Evolutionary conservation across 148 eudicot species (phyloP).

Genomic region (Rhododendron mucronatum): DNA sequence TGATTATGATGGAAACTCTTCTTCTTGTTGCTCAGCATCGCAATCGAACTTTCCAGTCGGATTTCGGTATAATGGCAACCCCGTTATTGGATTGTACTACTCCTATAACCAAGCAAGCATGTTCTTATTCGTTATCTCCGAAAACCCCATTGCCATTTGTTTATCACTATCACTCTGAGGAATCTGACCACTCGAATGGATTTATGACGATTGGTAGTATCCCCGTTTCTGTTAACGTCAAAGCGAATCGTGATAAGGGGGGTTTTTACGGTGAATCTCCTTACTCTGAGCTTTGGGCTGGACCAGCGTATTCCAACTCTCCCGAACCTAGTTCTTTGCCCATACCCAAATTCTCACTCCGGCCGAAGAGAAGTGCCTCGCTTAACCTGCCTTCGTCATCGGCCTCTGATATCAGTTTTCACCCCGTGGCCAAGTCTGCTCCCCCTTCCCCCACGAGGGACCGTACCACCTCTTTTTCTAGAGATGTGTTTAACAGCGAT

Average conservation of each 20-base stretch:
- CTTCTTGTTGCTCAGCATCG: slow-evolving; percentile 58
- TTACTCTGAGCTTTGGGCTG: slow-evolving; percentile 81
- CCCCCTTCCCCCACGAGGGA: slow-evolving; percentile 81
- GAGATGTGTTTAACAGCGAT: slow-evolving; percentile 35
- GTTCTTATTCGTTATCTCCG: slow-evolving; percentile 30
- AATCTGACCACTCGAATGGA: slow-evolving; percentile 23
- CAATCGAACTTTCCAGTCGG: slow-evolving; percentile 56
- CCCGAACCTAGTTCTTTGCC: slow-evolving; percentile 94
- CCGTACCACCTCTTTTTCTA: slow-evolving; percentile 19
- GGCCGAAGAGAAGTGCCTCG: slow-evolving; percentile 63
- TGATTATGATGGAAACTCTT: slow-evolving; percentile 55
- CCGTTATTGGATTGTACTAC: slow-evolving; percentile 33
- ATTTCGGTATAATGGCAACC: slow-evolving; percentile 46
- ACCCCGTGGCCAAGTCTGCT: slow-evolving; percentile 69
- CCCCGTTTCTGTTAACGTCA: slow-evolving; percentile 44
- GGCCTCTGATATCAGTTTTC: slow-evolving; percentile 50
- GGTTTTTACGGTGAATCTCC: slow-evolving; percentile 17
- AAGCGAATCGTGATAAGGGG: slow-evolving; percentile 25
- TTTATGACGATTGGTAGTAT: slow-evolving; percentile 27
- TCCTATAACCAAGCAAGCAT: slow-evolving; percentile 31
- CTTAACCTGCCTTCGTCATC: slow-evolving; percentile 56
- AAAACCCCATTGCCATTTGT: slow-evolving; percentile 31
- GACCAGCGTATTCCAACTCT: slow-evolving; percentile 85
- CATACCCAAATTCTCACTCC: slow-evolving; percentile 70
- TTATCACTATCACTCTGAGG: slow-evolving; percentile 19